Evolutionary conservation across 2,329 filamentous ascomycete species (phyloP), one percentile per base, ranked within the genome.

Genomic region (Dendrostoma leiphaemia): DNA sequence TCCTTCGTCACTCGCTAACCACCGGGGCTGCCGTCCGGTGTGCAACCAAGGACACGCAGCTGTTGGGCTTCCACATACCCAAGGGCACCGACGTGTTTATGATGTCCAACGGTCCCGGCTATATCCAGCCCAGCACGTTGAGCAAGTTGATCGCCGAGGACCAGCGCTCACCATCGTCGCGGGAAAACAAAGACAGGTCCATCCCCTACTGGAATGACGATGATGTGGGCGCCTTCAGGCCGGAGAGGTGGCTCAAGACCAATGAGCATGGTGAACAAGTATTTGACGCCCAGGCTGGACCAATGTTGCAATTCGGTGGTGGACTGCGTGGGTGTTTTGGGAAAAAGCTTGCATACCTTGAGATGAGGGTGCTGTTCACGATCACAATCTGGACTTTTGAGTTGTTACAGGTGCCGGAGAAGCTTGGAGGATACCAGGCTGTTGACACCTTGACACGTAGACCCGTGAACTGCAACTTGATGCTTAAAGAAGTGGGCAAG

Each of bases 21-120:
- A 75, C 76, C 41, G 73, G 74, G 23, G 72, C 74, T 67, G 74
- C 72, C 2, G 72, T 76, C n/a, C 70, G 74, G 7, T 65, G 76
- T 56, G 69, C 71, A 0, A 46, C 73, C 28, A 63, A 60, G 4
- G 71, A 74, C 24, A 72, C 75, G 51, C 61, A 56, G 5, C 63
- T 78, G 1, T 71, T 69, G 3, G 66, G 66, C 1, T 74, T 74
- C 63, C 62, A 65, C 34, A 63, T 78, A 1, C 74, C 74, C 2
- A 68, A 55, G 6, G 72, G 73, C 8, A 76, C 74, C 4, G 69
- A 74, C 12, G 62, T 77, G 45, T 72, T 75, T 58, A 63, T 77
- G 3, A 62, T 74, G 5, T 67, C 72, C 53, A 75, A 74, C 57
- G 56, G 54, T 2, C 46, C 51, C n/a, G 53, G 51, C 4, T 50